Percentiles rank a stretch among this genome's conserved stretches.
These are phyloP conservation scores for Kwoniella botswanensis DNA, from an alignment of 768 basidiomycete species.

Conservation along the genomic window DNA sequence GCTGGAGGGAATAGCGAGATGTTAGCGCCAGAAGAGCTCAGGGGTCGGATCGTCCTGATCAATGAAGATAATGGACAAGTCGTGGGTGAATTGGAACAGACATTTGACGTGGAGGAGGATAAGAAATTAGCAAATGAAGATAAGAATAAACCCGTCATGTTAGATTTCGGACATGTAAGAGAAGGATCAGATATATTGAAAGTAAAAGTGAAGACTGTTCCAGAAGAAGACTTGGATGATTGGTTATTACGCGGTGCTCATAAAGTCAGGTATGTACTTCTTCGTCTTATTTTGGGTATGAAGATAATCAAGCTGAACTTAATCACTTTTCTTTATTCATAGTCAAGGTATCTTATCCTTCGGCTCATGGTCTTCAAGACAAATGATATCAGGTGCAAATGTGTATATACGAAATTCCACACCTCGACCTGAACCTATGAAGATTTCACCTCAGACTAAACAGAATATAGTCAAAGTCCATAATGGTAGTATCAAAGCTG, in stretches of 20 bases:
- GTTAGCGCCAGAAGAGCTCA: conserved; percentile 41
- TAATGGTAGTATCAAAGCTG: conserved; percentile 69
- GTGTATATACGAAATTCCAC: conserved; percentile 68
- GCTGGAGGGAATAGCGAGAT: neutral
- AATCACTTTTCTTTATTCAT: neutral
- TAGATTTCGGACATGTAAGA: conserved; percentile 67
- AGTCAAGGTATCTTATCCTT: conserved; percentile 73
- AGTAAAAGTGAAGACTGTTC: conserved; percentile 68
- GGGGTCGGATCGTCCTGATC: conserved; percentile 71
- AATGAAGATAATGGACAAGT: conserved; percentile 75
- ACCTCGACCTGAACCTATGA: conserved; percentile 64
- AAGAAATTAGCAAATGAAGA: conserved; percentile 61
- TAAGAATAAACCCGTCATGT: conserved; percentile 65
- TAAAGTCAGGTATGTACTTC: conserved; percentile 65
- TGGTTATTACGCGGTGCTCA: conserved; percentile 67
- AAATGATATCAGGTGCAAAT: conserved; percentile 68
- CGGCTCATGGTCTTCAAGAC: conserved; percentile 68
- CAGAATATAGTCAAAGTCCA: conserved; percentile 69
- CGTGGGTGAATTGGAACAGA: conserved; percentile 70
- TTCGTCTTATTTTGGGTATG: neutral
- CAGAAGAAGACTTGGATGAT: conserved; percentile 72
- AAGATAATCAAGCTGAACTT: too few species aligned
- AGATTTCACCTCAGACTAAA: conserved; percentile 68
- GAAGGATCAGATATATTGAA: conserved; percentile 59
- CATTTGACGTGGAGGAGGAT: conserved; percentile 67